Evolutionary conservation across 2,329 filamentous ascomycete genomes (phyloP).

Genomic region (Botrytis cinerea): DNA sequence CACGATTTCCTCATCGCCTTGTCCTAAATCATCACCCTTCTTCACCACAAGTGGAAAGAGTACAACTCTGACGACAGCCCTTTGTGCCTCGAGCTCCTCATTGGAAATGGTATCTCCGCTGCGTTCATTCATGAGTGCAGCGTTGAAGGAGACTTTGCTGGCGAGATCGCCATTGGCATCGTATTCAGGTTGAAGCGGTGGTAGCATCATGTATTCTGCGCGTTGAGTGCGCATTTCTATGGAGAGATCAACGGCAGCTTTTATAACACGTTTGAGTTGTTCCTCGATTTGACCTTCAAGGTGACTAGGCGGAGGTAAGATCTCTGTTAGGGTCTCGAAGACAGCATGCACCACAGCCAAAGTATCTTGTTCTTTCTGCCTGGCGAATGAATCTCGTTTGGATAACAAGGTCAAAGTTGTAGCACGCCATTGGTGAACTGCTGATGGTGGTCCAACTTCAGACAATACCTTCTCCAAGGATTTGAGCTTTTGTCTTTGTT

Average conservation of each 20-base stretch:
- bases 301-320: conserved; percentile 83
- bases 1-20: conserved; percentile 91
- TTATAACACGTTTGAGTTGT: conserved; percentile 84
- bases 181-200: conserved; percentile 91
- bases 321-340: conserved; percentile 76
- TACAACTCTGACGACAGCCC: conserved; percentile 83
- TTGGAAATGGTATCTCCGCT: conserved; percentile 68
- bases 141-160: conserved; percentile 88
- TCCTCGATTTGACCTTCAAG: conserved; percentile 78
- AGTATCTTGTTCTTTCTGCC: conserved; percentile 84
- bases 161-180: conserved; percentile 88
- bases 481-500: conserved; percentile 97
- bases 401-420: conserved; percentile 89
- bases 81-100: conserved; percentile 75
- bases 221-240: conserved; percentile 97
- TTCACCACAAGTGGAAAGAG: conserved; percentile 96
- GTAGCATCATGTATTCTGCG: conserved; percentile 98
- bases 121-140: conserved; percentile 91
- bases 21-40: conserved; percentile 84
- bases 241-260: conserved; percentile 83
- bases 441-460: conserved; percentile 82
- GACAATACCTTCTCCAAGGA: conserved; percentile 86
- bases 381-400: conserved; percentile 74
- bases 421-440: conserved; percentile 97
- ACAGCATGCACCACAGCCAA: conserved; percentile 95